These are phyloP conservation scores for Ophiostoma fasciatum DNA, from an alignment of 2,329 filamentous ascomycete species.

Conservation along the genomic window DNA sequence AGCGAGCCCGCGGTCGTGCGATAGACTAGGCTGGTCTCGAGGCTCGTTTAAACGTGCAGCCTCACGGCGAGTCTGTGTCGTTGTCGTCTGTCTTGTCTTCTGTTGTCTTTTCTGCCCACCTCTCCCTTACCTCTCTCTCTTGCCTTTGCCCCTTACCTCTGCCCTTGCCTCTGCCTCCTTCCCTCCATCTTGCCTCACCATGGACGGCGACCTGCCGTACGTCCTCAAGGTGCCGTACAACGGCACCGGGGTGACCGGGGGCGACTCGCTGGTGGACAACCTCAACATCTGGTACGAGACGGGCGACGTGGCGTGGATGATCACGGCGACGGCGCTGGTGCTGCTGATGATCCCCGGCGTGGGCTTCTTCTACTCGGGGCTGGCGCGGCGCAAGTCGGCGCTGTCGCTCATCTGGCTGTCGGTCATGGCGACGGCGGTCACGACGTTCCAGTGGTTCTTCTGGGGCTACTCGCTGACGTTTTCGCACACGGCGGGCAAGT, in stretches of 20 bases:
- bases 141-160: not conserved
- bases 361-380: conserved; percentile 84
- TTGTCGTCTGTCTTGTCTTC: not conserved
- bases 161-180: not conserved
- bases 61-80: too few relatives aligned
- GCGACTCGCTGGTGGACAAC: conserved; percentile 51
- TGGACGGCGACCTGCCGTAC: conserved; percentile 27
- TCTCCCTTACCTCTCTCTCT: not conserved
- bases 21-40: too few relatives aligned
- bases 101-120: not conserved
- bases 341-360: conserved; percentile 56
- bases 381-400: conserved; percentile 77
- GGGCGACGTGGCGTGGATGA: conserved; percentile 6
- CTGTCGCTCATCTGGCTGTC: conserved; percentile 84
- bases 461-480: conserved; percentile 78
- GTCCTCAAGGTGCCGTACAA: conserved; percentile 43
- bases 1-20: too few relatives aligned
- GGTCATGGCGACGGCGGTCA: conserved; percentile 70
- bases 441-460: conserved; percentile 90
- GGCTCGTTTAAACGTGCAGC: too few relatives aligned
- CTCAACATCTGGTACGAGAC: conserved; percentile 59
- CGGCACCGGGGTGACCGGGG: conserved; percentile 47
- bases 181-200: conserved; percentile 17
- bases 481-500: conserved; percentile 60
- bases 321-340: conserved; percentile 1